These are phyloP conservation scores for Zizania palustris DNA, from an alignment of 202 grass and related monocot genomes.

Conservation along the genomic window DNA sequence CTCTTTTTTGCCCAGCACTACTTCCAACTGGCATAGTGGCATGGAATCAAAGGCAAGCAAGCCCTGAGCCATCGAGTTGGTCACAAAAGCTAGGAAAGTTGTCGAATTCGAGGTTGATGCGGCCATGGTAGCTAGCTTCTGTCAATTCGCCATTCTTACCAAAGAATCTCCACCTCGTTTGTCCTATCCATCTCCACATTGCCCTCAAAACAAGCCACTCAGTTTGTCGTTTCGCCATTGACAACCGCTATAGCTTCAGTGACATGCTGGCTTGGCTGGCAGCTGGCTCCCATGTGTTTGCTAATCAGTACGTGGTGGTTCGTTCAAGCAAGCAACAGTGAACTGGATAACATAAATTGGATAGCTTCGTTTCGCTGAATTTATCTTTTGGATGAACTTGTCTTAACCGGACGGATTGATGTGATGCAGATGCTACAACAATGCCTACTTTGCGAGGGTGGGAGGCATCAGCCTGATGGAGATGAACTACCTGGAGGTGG, in stretches of 20 bases:
- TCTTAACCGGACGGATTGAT: neutral
- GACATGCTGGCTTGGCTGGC: slow-evolving; percentile 3
- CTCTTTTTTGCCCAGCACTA: slow-evolving; percentile 30
- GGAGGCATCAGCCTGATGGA: slow-evolving; percentile 93
- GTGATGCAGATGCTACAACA: slow-evolving; percentile 82
- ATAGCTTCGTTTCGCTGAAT: neutral
- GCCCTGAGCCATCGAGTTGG: slow-evolving; percentile 45
- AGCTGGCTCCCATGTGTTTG: neutral
- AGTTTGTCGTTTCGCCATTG: neutral
- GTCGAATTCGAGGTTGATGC: slow-evolving; percentile 49
- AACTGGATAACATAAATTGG: neutral
- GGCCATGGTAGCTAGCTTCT: neutral
- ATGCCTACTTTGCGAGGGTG: slow-evolving; percentile 90
- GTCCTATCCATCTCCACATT: slow-evolving; percentile 12
- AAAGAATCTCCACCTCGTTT: neutral
- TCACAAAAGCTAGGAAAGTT: slow-evolving; percentile 57
- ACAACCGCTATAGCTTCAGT: slow-evolving; percentile 2
- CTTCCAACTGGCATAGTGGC: slow-evolving; percentile 54
- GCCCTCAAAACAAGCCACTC: slow-evolving; percentile 28
- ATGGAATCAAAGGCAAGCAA: slow-evolving; percentile 29
- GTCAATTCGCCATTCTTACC: slow-evolving; percentile 37
- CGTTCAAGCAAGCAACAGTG: too few relatives aligned
- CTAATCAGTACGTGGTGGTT: neutral
- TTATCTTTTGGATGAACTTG: neutral
- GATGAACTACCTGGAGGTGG: slow-evolving; percentile 97